Evolutionary conservation across 768 basidiomycete genomes (phyloP).

Genomic region (Collybiopsis luxurians): DNA sequence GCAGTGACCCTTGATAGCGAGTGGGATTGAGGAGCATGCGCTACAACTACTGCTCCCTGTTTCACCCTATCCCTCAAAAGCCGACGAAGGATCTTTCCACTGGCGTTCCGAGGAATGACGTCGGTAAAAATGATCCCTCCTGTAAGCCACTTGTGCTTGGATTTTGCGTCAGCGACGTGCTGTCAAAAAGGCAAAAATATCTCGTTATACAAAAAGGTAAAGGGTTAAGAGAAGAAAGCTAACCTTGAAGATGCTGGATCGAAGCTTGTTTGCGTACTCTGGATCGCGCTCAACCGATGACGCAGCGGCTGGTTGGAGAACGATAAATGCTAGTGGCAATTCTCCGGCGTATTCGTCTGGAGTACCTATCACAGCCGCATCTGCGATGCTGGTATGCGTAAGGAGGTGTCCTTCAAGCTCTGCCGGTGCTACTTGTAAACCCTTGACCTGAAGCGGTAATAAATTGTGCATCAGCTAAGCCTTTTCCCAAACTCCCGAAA

Average conservation of each 20-base stretch:
- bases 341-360: slow-evolving; percentile 53
- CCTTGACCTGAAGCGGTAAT: slow-evolving; percentile 19
- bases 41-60: not conserved
- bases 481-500: not conserved
- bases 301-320: slow-evolving; percentile 30
- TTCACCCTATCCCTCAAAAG: slow-evolving; percentile 28
- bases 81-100: slow-evolving; percentile 35
- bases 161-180: slow-evolving; percentile 29
- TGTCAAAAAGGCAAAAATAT: too few relatives aligned
- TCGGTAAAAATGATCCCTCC: slow-evolving; percentile 39
- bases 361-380: slow-evolving; percentile 43
- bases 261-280: slow-evolving; percentile 10
- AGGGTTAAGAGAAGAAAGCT: too few relatives aligned
- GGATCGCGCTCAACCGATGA: slow-evolving; percentile 17
- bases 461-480: not conserved
- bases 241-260: slow-evolving; percentile 7
- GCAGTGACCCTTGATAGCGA: not conserved
- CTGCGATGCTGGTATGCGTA: slow-evolving; percentile 37
- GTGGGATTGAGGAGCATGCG: not conserved
- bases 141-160: slow-evolving; percentile 35
- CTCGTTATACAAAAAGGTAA: too few relatives aligned
- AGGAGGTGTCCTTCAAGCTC: slow-evolving; percentile 44
- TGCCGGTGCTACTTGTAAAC: slow-evolving; percentile 28
- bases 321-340: slow-evolving; percentile 51
- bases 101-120: slow-evolving; percentile 40